These are phyloP conservation scores for Russula vinacea DNA, from an alignment of 768 basidiomycete genomes.

Conservation along the genomic window DNA sequence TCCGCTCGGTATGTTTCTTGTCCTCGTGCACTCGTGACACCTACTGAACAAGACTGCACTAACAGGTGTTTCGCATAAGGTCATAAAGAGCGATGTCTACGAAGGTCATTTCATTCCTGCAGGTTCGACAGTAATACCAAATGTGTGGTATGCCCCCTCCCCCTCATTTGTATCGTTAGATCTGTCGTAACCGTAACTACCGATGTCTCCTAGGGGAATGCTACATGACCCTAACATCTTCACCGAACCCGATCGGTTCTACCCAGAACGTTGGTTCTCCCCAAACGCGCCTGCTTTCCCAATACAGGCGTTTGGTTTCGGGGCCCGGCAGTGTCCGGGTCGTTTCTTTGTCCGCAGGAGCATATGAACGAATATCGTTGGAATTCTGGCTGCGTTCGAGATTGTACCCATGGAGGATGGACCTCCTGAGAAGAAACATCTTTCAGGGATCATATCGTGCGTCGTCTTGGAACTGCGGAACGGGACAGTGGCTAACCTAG, in stretches of 20 bases:
- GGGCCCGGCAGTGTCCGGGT: constrained; percentile 1
- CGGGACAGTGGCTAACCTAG: neutral
- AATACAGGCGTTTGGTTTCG: neutral
- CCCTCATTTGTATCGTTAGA: neutral
- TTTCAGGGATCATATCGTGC: neutral
- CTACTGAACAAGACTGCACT: neutral
- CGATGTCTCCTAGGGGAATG: neutral
- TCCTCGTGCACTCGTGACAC: neutral
- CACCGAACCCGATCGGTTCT: neutral
- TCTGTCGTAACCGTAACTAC: neutral
- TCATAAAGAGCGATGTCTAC: neutral
- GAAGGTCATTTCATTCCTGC: neutral
- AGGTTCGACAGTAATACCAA: neutral
- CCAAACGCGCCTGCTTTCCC: neutral
- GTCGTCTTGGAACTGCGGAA: neutral
- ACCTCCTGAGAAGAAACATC: neutral
- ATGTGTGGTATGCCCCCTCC: neutral
- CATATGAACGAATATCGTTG: neutral
- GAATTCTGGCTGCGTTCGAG: neutral
- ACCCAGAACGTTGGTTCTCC: constrained; percentile 6
- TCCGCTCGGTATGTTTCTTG: neutral
- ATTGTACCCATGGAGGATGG: constrained; percentile 1
- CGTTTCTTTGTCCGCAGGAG: neutral
- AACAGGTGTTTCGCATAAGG: neutral
- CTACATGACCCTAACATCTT: constrained; percentile 3